Evolutionary conservation across 176 grass and related monocot species (phyloP).

Genomic region (Carex parvula): DNA sequence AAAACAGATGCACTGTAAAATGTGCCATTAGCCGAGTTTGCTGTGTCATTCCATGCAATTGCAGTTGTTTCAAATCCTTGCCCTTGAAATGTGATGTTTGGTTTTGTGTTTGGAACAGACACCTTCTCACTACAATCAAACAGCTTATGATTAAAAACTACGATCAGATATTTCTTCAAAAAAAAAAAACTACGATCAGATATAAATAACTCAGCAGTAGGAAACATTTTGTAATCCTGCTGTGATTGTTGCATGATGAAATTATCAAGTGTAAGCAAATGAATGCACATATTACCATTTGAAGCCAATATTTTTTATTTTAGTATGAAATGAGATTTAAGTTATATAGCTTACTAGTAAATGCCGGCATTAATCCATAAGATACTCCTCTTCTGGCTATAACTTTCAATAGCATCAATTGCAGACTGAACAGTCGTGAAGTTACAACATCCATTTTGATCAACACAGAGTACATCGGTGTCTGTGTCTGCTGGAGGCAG

Average conservation of each 20-base stretch:
- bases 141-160: neutral
- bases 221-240: neutral
- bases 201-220: neutral
- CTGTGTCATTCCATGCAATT: constrained; percentile 78
- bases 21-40: constrained; percentile 66
- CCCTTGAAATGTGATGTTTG: constrained; percentile 89
- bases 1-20: constrained; percentile 66
- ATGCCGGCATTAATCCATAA: constrained; percentile 88
- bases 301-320: neutral
- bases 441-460: constrained; percentile 65
- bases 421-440: constrained; percentile 70
- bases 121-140: constrained; percentile 69
- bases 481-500: constrained; percentile 47
- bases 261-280: neutral
- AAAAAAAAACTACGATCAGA: neutral
- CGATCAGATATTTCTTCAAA: neutral
- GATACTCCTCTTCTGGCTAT: constrained; percentile 53
- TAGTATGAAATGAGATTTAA: neutral
- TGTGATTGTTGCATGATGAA: neutral
- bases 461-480: constrained; percentile 48
- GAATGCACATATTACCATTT: neutral
- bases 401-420: constrained; percentile 37
- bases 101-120: constrained; percentile 50
- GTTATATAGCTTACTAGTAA: constrained; percentile 54
- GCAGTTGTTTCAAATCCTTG: constrained; percentile 70